phyloP scores from a whole-genome alignment of 148 eudicot species.

The Rhododendron williamsianum region DNA sequence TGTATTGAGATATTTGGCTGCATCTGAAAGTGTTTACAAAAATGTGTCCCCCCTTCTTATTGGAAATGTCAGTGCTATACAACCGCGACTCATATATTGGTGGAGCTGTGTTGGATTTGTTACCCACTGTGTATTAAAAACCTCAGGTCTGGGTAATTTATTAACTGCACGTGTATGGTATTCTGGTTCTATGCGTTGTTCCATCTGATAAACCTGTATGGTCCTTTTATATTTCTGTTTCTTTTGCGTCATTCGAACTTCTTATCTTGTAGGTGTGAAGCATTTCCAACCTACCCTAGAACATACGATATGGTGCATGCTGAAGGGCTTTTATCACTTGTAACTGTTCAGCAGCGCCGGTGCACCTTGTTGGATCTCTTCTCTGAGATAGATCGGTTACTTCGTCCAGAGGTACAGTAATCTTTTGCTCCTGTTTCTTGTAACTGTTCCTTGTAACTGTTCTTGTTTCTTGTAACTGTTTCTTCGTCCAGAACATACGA shows the following conservation, averaged over 20 bases:
- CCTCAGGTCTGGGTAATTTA: not conserved
- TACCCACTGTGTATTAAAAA: not conserved
- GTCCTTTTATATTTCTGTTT: not conserved
- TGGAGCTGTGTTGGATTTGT: not conserved
- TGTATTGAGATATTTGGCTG: not conserved
- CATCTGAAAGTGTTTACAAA: not conserved
- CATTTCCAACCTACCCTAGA: conserved; percentile 93
- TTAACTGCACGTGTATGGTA: not conserved
- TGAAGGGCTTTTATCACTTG: conserved; percentile 73
- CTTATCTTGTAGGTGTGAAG: conserved; percentile 71
- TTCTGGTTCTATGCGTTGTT: not conserved
- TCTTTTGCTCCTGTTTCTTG: not conserved
- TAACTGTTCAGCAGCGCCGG: conserved; percentile 43
- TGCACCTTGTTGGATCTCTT: conserved; percentile 69
- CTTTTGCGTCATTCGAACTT: not conserved
- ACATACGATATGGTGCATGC: conserved; percentile 96
- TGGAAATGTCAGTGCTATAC: not conserved
- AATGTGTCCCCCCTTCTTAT: not conserved
- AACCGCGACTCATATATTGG: not conserved
- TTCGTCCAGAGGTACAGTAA: conserved; percentile 89
- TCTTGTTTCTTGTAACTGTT: not conserved
- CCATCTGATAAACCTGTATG: not conserved
- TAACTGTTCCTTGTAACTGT: not conserved
- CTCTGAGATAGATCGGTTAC: conserved; percentile 85
- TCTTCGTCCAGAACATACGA: too few species aligned